These are phyloP conservation scores for Theobroma cacao DNA, from an alignment of 345 rosid species.

Conservation along the genomic window DNA sequence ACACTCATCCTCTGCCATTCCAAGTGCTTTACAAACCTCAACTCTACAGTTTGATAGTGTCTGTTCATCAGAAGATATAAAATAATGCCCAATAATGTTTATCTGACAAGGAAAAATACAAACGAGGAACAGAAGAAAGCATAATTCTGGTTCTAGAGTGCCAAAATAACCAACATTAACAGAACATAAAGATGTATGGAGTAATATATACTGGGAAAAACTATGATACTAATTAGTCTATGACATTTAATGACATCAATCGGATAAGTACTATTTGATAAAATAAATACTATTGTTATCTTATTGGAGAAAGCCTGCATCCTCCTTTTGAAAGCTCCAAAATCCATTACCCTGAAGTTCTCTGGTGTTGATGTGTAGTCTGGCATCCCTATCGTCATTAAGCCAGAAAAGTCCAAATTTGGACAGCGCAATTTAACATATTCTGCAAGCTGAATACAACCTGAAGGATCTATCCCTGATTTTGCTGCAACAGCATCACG, in stretches of 20 bases:
- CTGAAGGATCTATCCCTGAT: constrained; percentile 77
- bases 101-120: not conserved
- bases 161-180: not conserved
- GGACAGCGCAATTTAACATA: constrained; percentile 67
- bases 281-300: not conserved
- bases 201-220: not conserved
- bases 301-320: not conserved
- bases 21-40: constrained; percentile 82
- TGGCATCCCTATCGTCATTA: constrained; percentile 95
- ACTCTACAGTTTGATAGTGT: constrained; percentile 61
- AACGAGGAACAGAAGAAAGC: constrained; percentile 5
- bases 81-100: not conserved
- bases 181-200: not conserved
- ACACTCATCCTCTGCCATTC: constrained; percentile 61
- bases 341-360: constrained; percentile 68
- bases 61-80: constrained; percentile 35
- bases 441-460: constrained; percentile 66
- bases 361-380: constrained; percentile 86
- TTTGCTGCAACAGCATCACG: constrained; percentile 59
- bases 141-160: not conserved
- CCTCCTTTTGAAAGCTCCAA: not conserved
- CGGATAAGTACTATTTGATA: not conserved
- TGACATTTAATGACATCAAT: not conserved
- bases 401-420: constrained; percentile 68
- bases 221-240: too few relatives aligned